Percentiles rank a stretch among this genome's conserved stretches.
These are phyloP conservation scores for Curvularia hawaiiensis DNA, from an alignment of 2,329 filamentous ascomycete genomes.

Conservation along the genomic window DNA sequence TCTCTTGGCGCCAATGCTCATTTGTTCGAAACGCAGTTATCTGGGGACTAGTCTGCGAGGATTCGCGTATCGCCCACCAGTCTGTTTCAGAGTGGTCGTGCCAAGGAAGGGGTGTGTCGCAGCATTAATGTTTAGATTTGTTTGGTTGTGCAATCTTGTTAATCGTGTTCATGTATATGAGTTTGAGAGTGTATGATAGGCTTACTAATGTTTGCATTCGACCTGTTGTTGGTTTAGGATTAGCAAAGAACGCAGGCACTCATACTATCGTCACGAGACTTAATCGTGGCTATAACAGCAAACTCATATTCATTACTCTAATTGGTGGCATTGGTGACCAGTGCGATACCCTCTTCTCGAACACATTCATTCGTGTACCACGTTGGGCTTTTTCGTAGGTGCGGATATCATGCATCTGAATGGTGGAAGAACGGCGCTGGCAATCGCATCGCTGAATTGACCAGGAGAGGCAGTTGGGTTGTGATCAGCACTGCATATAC, in stretches of 20 bases:
- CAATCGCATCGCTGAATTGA: not conserved
- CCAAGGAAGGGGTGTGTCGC: conserved; percentile 15
- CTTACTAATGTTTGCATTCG: not conserved
- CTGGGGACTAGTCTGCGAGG: conserved; percentile 14
- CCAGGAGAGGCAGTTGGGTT: not conserved
- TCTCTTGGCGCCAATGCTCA: conserved; percentile 13
- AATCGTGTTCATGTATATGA: not conserved
- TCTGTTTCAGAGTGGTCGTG: conserved; percentile 7
- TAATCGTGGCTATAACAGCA: not conserved
- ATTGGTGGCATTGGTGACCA: not conserved
- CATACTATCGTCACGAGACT: not conserved
- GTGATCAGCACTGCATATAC: conserved; percentile 1
- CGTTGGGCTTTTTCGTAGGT: not conserved
- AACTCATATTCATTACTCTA: not conserved
- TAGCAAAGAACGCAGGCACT: not conserved
- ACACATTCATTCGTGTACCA: not conserved
- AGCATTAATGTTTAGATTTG: conserved; percentile 4
- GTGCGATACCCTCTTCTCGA: not conserved
- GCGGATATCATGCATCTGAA: not conserved
- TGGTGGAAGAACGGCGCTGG: conserved; percentile 3
- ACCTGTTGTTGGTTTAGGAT: not conserved
- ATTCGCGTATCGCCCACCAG: conserved; percentile 16
- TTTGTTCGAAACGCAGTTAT: conserved; percentile 26
- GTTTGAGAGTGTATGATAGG: not conserved
- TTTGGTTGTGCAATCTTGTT: conserved; percentile 5